phyloP scores from a whole-genome alignment of 2,329 filamentous ascomycete species.

The Dactylellina haptotyla region DNA sequence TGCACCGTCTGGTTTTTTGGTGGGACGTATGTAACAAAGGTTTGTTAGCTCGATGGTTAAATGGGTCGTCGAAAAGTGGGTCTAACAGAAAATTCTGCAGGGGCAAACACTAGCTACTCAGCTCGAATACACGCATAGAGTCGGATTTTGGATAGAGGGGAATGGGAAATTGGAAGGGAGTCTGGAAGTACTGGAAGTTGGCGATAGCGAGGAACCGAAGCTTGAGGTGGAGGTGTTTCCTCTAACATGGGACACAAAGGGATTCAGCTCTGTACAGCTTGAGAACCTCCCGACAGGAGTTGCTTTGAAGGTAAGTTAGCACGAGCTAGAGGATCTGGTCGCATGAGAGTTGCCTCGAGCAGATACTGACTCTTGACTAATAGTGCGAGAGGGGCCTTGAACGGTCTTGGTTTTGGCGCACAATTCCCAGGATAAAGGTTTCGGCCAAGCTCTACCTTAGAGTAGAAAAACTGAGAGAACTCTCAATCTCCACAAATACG shows the following conservation, averaged over 20 bases:
- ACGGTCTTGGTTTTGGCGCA: constrained; percentile 22
- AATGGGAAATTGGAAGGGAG: constrained; percentile 38
- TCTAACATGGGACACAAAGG: constrained; percentile 33
- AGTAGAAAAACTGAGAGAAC: constrained; percentile 17
- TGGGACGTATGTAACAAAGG: constrained; percentile 33
- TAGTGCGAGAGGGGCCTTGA: constrained; percentile 33
- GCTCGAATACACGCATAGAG: constrained; percentile 16
- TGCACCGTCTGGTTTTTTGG: constrained; percentile 32
- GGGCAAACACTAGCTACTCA: constrained; percentile 13
- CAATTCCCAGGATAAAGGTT: constrained; percentile 30
- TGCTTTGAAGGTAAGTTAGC: constrained; percentile 22
- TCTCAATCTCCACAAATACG: constrained; percentile 23
- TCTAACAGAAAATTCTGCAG: not conserved
- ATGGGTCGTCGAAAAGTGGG: too few relatives aligned
- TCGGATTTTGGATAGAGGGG: constrained; percentile 39
- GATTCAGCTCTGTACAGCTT: constrained; percentile 28
- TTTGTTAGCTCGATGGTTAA: not conserved
- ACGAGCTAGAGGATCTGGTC: not conserved
- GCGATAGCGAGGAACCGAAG: not conserved
- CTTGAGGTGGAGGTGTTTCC: constrained; percentile 36
- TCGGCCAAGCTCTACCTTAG: constrained; percentile 38
- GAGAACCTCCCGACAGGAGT: constrained; percentile 21
- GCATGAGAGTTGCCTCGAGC: too few relatives aligned
- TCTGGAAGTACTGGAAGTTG: constrained; percentile 31
- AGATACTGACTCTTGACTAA: not conserved